Base-by-base conservation (phyloP, 139 green algal species). In the Chlorella sp. region DNA sequence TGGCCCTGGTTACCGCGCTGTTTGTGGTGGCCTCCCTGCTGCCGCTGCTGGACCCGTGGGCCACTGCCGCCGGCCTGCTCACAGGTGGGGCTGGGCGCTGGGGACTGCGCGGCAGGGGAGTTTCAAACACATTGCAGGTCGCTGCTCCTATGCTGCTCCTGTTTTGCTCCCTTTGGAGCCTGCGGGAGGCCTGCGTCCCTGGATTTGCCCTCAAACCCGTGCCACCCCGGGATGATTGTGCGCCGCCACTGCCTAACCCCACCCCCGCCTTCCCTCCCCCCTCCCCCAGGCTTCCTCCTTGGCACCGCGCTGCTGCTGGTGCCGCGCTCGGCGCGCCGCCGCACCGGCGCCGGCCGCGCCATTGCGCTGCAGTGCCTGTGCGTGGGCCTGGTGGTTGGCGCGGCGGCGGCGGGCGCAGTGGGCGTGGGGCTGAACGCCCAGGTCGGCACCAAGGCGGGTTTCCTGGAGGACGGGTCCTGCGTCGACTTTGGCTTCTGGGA, bases 11-110 rank as follows among this genome's bases (percentile, higher is more conserved):
- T 20, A 73, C 87, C 1, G 88, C 40, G 30, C 64, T 84, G 19
- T 80, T 92, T 38, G 51, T 88, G 16, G 48, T 76, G 3, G 13
- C 86, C 17, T 81, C 72, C 74, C 67, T 92, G 51, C 51, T 92
- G 22, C 89, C 89, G 9, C 56, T 92, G 30, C 48, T 92, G 13
- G 80, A 90, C 73, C 58, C 81, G 0, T 90, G 82, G 83, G 85
- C 82, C 78, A 46, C 43, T 14, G 54, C 38, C 16, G 70, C 64
- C 1, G 87, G 44, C 28, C 44, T 86, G 40, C 40, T 88, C 30
- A 46, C 80, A 36, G 86, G 86, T 84, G 64, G 30, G 40, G 8
- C 46, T 54, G 51, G 43, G 72, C 4, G 72, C 26, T 26, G 20
- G 30, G 9, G 11, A 51, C 30, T 26, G 7, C 5, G 26, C 19